A percentile compares a stretch with the other conserved stretches of the same genome.
Conservation (phyloP, 441 rosid species). For the Brassica hybrid region DNA sequence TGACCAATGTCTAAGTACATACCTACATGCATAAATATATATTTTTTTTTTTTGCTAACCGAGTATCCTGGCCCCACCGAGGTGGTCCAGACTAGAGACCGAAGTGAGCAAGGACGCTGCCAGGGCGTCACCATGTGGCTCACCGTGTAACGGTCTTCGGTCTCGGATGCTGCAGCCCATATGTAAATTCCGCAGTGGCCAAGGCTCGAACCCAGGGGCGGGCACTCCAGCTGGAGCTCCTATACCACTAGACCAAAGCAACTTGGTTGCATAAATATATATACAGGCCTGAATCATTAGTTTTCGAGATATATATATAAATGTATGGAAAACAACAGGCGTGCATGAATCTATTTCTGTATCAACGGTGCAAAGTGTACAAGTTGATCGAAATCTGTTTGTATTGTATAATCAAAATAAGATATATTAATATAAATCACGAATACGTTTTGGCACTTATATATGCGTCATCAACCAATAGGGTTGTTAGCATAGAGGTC, state of each 20-base stretch:
- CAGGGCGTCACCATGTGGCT: no score
- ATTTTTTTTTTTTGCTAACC: background rate
- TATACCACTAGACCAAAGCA: no score
- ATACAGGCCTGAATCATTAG: constrained; percentile 7
- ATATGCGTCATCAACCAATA: constrained; percentile 30
- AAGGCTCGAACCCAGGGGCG: no score
- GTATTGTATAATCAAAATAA: background rate
- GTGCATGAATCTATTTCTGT: constrained; percentile 36
- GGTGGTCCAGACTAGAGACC: no score
- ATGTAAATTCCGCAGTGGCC: no score
- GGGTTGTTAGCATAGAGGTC: constrained; percentile 25
- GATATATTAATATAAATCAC: background rate
- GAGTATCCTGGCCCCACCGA: no score
- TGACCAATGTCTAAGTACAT: no score
- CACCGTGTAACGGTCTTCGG: no score
- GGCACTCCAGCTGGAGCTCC: no score
- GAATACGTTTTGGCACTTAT: constrained; percentile 28
- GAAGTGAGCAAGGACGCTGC: no score
- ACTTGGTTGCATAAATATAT: constrained; percentile 10
- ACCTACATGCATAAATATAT: no score
- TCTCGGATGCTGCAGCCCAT: no score
- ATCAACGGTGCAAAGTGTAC: constrained; percentile 35
- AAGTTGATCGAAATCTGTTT: constrained; percentile 25
- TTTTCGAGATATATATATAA: constrained; percentile 10
- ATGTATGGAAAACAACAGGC: constrained; percentile 24